A percentile compares a stretch with the other conserved stretches of the same genome.
Conservation (phyloP, 23 red algal species). For the Gracilaria domingensis region DNA sequence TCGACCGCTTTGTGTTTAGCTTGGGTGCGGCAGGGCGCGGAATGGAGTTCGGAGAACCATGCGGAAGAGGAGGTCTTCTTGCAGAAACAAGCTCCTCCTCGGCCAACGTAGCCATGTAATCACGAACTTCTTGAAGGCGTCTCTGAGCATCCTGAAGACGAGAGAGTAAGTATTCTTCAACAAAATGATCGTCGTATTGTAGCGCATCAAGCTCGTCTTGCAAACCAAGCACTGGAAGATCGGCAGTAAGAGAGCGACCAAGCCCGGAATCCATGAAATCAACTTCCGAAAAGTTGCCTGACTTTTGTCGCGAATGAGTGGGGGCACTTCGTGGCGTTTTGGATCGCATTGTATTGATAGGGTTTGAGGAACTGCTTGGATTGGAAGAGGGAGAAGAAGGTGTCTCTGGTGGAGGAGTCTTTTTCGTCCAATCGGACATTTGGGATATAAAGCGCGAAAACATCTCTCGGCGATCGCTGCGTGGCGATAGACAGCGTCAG, state of each 20-base stretch:
- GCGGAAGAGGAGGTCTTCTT: slow-evolving; percentile 13
- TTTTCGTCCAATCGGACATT: slow-evolving; percentile 41
- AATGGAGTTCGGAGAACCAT: neutral
- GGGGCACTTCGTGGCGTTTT: neutral
- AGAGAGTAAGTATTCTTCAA: slow-evolving; percentile 80
- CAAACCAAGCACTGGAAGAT: slow-evolving; percentile 63
- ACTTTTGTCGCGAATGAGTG: slow-evolving; percentile 42
- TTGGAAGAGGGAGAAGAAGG: slow-evolving; percentile 5
- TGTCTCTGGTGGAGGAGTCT: neutral
- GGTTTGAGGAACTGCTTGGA: neutral
- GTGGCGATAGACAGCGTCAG: neutral
- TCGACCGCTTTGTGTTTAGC: slow-evolving; percentile 25
- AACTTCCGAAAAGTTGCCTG: slow-evolving; percentile 78
- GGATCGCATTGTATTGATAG: neutral
- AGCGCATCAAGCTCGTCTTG: slow-evolving; percentile 63
- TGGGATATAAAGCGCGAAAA: slow-evolving; percentile 44
- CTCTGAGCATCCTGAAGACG: slow-evolving; percentile 82
- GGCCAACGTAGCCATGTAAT: slow-evolving; percentile 62
- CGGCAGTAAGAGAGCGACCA: slow-evolving; percentile 66
- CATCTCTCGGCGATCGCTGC: neutral
- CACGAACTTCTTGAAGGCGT: slow-evolving; percentile 72
- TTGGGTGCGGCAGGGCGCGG: neutral
- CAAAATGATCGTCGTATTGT: slow-evolving; percentile 63
- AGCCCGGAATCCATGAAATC: slow-evolving; percentile 89
- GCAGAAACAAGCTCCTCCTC: slow-evolving; percentile 25